A percentile compares a stretch with the other conserved stretches of the same genome.
phyloP scores from a whole-genome alignment of 2,329 filamentous ascomycete genomes.

The Dactylonectria estremocensis region DNA sequence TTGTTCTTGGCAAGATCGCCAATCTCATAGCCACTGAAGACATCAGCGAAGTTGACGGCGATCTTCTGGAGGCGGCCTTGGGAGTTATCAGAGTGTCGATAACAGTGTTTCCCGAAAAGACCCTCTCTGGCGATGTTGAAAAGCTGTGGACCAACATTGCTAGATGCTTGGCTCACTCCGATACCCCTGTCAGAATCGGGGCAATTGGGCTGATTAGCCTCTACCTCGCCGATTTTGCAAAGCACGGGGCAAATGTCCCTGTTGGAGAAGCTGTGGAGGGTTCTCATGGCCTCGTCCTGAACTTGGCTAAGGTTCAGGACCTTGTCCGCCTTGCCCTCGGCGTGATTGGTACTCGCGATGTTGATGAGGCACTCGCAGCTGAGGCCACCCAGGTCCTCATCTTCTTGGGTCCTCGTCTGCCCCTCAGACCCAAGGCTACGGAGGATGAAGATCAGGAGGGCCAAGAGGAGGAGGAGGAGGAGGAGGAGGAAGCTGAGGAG shows the following conservation, averaged over 20 bases:
- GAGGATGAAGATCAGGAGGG: slow-evolving; percentile 60
- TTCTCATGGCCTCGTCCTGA: slow-evolving; percentile 79
- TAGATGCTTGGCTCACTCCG: slow-evolving; percentile 78
- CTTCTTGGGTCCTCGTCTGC: slow-evolving; percentile 78
- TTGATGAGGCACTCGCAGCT: slow-evolving; percentile 82
- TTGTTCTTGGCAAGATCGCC: slow-evolving; percentile 70
- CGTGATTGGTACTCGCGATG: slow-evolving; percentile 72
- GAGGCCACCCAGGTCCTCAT: slow-evolving; percentile 87
- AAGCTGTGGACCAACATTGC: slow-evolving; percentile 81
- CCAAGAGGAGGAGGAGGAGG: slow-evolving; percentile 60
- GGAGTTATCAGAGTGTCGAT: slow-evolving; percentile 78
- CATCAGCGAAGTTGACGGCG: slow-evolving; percentile 71
- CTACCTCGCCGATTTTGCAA: slow-evolving; percentile 87
- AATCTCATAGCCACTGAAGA: slow-evolving; percentile 70
- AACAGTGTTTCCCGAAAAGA: slow-evolving; percentile 74
- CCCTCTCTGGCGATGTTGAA: slow-evolving; percentile 72
- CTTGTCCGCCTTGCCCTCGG: slow-evolving; percentile 66
- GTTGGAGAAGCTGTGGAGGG: slow-evolving; percentile 74
- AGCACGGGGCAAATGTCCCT: slow-evolving; percentile 65
- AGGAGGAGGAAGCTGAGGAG: slow-evolving; percentile 61
- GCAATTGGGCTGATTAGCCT: slow-evolving; percentile 81
- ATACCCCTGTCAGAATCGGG: slow-evolving; percentile 82
- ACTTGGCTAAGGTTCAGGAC: slow-evolving; percentile 74
- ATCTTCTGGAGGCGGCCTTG: slow-evolving; percentile 82
- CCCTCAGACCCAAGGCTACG: slow-evolving; percentile 54